Evolutionary conservation across 2,329 filamentous ascomycete species (phyloP), one percentile per base, ranked within the genome.

Genomic region (Ophiostoma ips): DNA sequence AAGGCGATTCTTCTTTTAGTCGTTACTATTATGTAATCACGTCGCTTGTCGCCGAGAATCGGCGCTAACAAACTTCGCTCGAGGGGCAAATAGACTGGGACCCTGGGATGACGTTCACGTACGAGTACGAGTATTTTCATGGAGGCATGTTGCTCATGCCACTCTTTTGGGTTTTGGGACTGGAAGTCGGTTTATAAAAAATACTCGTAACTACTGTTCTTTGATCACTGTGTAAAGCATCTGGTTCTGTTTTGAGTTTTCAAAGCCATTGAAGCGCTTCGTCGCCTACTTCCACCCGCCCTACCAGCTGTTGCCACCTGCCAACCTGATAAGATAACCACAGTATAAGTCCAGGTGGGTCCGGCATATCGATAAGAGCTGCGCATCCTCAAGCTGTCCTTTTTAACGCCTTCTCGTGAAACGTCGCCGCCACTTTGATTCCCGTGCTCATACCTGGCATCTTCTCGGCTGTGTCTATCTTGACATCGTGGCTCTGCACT

Each of bases 331-430:
- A 16, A 38, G 19, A 21, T 2, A 7, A 15, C 2, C 10, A 19
- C 18, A 13, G 18, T 40, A 12, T 5, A 24, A 8, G 7, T 24
- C 24, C 16, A 6, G 15, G 8, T 41, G 21, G 5, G 15, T 31
- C n/a, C 33, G n/a, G n/a, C n/a, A n/a, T 45, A 45, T 45, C 43
- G 43, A 45, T 45, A 45, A 45, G 43, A 45, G 28, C 43, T 45
- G 5, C 8, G 30, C 5, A 24, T 24, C 50, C 37, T 34, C 50
- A 52, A 52, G 50, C 50, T 52, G 50, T 52, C 50, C 50, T 52
- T 30, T 50, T 50, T 28, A 28, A 28, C 24, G 24, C n/a, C n/a
- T 28, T 8, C 5, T 28, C 24, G 24, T 28, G 4, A 4, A 28
- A 28, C 24, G 24, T 28, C 8, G 24, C 24, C 24, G 24, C 24